Evolutionary conservation across 495 filamentous ascomycete genomes (phyloP).

Genomic region (Daldinia vernicosa): DNA sequence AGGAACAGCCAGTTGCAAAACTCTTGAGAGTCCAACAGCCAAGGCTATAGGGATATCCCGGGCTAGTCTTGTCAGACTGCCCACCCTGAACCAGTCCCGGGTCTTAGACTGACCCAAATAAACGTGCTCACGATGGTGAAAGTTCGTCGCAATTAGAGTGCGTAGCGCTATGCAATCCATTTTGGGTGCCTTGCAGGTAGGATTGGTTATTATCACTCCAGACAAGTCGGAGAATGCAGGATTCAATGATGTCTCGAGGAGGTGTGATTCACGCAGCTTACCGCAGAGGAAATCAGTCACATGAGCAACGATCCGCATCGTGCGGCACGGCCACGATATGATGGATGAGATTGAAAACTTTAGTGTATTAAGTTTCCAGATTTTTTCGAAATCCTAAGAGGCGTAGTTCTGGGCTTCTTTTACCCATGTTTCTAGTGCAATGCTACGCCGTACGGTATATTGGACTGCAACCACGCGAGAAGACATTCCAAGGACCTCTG

Average conservation of each 20-base stretch:
- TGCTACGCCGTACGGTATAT: constrained; percentile 13
- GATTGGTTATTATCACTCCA: constrained; percentile 29
- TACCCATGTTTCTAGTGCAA: constrained; percentile 13
- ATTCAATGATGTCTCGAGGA: constrained; percentile 28
- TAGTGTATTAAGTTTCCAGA: constrained; percentile 9
- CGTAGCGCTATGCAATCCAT: constrained; percentile 21
- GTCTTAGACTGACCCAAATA: constrained; percentile 4
- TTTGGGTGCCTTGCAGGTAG: constrained; percentile 39
- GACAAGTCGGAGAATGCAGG: constrained; percentile 14
- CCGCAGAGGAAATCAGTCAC: constrained; percentile 33
- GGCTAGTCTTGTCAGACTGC: constrained; percentile 11
- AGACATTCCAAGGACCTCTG: constrained; percentile 7
- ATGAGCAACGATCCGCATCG: constrained; percentile 28
- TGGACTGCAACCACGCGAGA: constrained; percentile 16
- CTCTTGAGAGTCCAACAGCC: neutral
- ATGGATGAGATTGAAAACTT: constrained; percentile 1
- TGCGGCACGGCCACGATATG: constrained; percentile 20
- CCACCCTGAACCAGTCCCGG: constrained; percentile 12
- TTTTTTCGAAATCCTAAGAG: constrained; percentile 10
- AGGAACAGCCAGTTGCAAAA: constrained; percentile 27
- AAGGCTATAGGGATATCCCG: neutral
- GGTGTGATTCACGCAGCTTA: constrained; percentile 40
- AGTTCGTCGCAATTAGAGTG: constrained; percentile 23
- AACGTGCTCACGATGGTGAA: constrained; percentile 12
- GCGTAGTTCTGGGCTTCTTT: constrained; percentile 16